phyloP scores from a whole-genome alignment of 2,329 filamentous ascomycete genomes.

The Pestalotiopsis sp. region DNA sequence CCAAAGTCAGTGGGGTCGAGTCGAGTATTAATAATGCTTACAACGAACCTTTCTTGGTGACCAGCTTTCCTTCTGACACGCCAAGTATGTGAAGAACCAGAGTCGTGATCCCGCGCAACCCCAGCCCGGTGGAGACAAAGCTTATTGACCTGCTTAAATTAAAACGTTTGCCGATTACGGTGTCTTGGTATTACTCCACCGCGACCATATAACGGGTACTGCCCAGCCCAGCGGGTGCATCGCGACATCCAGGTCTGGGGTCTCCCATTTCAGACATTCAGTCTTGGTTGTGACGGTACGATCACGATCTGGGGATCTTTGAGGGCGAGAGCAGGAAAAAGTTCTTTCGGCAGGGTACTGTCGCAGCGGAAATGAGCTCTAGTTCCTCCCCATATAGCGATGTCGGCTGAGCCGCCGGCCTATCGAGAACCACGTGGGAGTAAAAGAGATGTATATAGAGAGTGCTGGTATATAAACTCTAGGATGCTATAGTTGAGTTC shows the following conservation, averaged over 20 bases:
- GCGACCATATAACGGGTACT: not conserved
- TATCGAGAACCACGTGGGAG: not conserved
- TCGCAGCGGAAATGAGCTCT: not conserved
- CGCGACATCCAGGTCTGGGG: not conserved
- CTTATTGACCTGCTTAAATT: conserved; percentile 9
- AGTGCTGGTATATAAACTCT: not conserved
- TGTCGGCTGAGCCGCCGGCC: not conserved
- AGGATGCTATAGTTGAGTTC: not conserved
- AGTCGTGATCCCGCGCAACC: not conserved
- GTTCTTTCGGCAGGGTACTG: not conserved
- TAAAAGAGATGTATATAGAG: not conserved
- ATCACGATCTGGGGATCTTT: not conserved
- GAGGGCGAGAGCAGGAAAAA: not conserved
- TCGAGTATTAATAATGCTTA: conserved; percentile 9
- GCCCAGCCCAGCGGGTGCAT: not conserved
- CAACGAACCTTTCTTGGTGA: not conserved
- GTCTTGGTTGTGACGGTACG: not conserved
- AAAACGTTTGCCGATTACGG: conserved; percentile 1
- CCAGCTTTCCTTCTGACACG: not conserved
- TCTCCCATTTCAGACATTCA: not conserved
- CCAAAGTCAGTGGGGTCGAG: not conserved
- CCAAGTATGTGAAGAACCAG: not conserved
- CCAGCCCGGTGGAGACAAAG: not conserved
- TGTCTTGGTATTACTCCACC: not conserved
- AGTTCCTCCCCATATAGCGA: not conserved